These are phyloP conservation scores for Nannochloropsis oceanica DNA, from an alignment of 108 stramenopile genomes.

Conservation along the genomic window DNA sequence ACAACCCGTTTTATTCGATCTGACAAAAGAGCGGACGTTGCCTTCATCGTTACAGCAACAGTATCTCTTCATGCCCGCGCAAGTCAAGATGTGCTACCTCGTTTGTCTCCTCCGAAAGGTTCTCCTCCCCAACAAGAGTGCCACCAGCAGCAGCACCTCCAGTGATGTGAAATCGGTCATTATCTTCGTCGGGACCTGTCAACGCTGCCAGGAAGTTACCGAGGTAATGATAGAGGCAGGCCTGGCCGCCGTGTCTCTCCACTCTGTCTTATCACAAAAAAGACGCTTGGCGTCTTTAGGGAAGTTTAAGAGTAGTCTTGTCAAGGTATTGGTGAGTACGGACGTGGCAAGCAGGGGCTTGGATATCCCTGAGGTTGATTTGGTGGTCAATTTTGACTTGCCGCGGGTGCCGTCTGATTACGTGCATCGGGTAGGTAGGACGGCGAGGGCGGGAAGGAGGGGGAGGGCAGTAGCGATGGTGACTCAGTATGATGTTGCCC, in stretches of 20 bases:
- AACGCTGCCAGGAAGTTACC: conserved; percentile 70
- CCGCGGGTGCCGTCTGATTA: conserved; percentile 93
- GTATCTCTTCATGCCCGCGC: conserved; percentile 76
- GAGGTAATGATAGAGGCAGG: conserved; percentile 70
- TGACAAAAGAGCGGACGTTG: conserved; percentile 39
- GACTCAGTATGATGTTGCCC: conserved; percentile 40
- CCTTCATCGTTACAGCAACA: conserved; percentile 74
- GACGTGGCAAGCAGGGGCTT: conserved; percentile 93
- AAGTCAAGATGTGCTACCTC: conserved; percentile 6
- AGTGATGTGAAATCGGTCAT: conserved; percentile 56
- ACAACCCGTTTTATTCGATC: conserved; percentile 24
- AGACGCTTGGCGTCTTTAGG: conserved; percentile 72
- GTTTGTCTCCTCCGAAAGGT: not conserved
- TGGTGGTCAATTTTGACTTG: conserved; percentile 91
- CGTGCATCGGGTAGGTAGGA: conserved; percentile 91
- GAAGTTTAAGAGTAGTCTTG: conserved; percentile 40
- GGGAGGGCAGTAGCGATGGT: conserved; percentile 24
- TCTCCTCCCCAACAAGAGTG: not conserved
- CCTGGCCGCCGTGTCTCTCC: conserved; percentile 71
- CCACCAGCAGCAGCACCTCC: not conserved
- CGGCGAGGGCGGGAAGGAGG: conserved; percentile 38
- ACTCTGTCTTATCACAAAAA: conserved; percentile 73
- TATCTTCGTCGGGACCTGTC: conserved; percentile 90
- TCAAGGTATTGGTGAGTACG: conserved; percentile 68
- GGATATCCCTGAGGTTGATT: conserved; percentile 84